Evolutionary conservation across 2,329 filamentous ascomycete species (phyloP), one percentile per base, ranked within the genome.

Genomic region (Diplocarpon rosae): DNA sequence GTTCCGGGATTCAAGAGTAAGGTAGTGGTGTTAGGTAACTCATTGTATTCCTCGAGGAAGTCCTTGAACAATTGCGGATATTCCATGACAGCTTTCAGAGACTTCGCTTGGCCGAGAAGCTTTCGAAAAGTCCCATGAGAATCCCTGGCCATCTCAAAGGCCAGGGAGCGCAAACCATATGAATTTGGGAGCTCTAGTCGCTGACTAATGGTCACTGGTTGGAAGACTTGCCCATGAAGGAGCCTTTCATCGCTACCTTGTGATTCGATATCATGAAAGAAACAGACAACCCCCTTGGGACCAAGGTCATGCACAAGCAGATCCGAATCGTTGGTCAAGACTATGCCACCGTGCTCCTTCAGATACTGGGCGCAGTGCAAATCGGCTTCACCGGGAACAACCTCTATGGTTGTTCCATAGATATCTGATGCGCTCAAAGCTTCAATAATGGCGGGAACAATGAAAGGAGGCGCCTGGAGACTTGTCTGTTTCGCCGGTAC

Each of bases 271-370:
- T 86, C 81, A 45, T 73, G 69, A 27, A 94, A 73, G 45, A 90
- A 80, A 0, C 79, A 67, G 0, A 94, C 77, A 1, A 70, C 68
- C 0, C 82, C 82, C 1, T 70, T 51, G 0, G 59, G 39, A 0
- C 80, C 81, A 8, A 90, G 69, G 46, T 86, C 73, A 59, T 89
- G 80, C 0, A 90, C 71, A 0, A 94, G 67, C 8, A 95, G 70
- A 58, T 96, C 90, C 0, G 88, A 93, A 57, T 96, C 90, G n/a
- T 78, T 80, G 0, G 87, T 93, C 6, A 95, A 64, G 12, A 87
- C 72, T 1, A 69, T 66, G 0, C 75, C 76, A 1, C 71, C 68
- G 27, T 69, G 59, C 2, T 66, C 50, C n/a, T 69, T 69, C 6
- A 85, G 71, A 42, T 78, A 70, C 12, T 71, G 65, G 2, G 86